Base-by-base conservation (phyloP, 2,329 filamentous ascomycete genomes). In the Verticillium isaacii region DNA sequence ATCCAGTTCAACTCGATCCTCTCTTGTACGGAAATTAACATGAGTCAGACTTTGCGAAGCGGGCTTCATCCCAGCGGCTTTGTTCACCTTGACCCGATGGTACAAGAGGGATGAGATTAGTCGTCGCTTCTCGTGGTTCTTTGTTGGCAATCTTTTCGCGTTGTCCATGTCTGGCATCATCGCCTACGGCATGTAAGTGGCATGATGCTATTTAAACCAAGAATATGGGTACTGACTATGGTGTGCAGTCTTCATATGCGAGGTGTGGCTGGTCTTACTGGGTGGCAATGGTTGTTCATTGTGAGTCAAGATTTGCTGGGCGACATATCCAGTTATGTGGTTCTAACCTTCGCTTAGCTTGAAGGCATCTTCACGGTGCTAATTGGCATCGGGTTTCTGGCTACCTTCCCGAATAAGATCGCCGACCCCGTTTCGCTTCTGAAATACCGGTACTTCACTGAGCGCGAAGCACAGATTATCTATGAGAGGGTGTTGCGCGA, bases 31-130 rank as follows among this genome's bases (percentile, higher is more conserved):
- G n/a, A 0, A 1, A 23, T 50, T 60, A 9, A 55, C 29, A 23
- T 19, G 2, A 6, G 17, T 3, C 6, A 58, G 62, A n/a, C 58
- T 64, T 5, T 62, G 60, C 11, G 79, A 80, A 61, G 75, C 76
- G 1, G 78, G 78, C 2, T 79, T 80, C 62, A 81, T 80, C 56
- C 79, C 78, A 2, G 79, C 77, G 1, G 77, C 77, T 5, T 69
- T 82, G 2, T 82, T 75, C 68, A 81, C 80, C 0, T 74, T 82
- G 1, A 80, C 78, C 0, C 71, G 75, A 2, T 82, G 78, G 78
- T 82, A 82, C 62, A 82, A 78, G 39, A 72, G 73, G 3, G 71
- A 74, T 6, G 79, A 82, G 62, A 80, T 75, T 0, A 78, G 76
- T 58, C 80, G 78, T 65, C 69, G 79, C 1, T 78, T 81, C 59